Percentiles rank a stretch among this genome's conserved stretches.
phyloP scores from a whole-genome alignment of 1,139 yeast species.

The Saccharomycopsis crataegensis region DNA sequence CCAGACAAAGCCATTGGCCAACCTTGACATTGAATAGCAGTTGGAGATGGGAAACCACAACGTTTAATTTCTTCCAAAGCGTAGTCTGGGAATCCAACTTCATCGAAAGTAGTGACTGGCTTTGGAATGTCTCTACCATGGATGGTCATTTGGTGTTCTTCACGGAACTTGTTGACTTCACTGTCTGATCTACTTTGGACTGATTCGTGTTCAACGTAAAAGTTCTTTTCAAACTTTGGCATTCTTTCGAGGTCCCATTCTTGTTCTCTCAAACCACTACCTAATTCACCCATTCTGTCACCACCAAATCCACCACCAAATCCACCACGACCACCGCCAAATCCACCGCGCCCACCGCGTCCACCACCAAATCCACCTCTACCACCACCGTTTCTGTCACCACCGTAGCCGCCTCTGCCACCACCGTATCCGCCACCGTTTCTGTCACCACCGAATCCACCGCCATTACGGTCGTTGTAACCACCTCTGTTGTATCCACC shows the following conservation, averaged over 20 bases:
- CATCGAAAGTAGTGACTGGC: constrained; percentile 89
- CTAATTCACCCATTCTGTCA: constrained; percentile 41
- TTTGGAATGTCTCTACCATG: constrained; percentile 83
- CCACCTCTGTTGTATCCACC: not conserved
- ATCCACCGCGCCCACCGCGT: constrained; percentile 31
- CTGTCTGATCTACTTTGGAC: constrained; percentile 69
- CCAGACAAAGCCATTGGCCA: constrained; percentile 99
- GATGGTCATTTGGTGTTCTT: constrained; percentile 77
- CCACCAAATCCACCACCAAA: constrained; percentile 26
- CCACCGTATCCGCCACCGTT: constrained; percentile 7
- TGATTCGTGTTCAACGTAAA: constrained; percentile 76
- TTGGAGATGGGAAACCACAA: constrained; percentile 91
- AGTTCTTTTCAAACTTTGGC: constrained; percentile 93
- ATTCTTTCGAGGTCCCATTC: constrained; percentile 71
- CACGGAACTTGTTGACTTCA: constrained; percentile 72
- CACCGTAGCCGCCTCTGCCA: constrained; percentile 6
- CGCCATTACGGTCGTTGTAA: not conserved
- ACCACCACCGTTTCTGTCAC: constrained; percentile 26
- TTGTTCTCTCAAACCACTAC: constrained; percentile 58
- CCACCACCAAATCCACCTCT: constrained; percentile 31
- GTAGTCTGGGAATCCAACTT: constrained; percentile 94
- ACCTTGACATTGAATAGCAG: constrained; percentile 98
- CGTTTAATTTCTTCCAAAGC: constrained; percentile 83
- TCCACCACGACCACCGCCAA: constrained; percentile 30
- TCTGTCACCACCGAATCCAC: not conserved